A percentile compares a stretch with the other conserved stretches of the same genome.
These are phyloP conservation scores for Microstegium vimineum DNA, from an alignment of 176 grass and related monocot species.

Conservation along the genomic window DNA sequence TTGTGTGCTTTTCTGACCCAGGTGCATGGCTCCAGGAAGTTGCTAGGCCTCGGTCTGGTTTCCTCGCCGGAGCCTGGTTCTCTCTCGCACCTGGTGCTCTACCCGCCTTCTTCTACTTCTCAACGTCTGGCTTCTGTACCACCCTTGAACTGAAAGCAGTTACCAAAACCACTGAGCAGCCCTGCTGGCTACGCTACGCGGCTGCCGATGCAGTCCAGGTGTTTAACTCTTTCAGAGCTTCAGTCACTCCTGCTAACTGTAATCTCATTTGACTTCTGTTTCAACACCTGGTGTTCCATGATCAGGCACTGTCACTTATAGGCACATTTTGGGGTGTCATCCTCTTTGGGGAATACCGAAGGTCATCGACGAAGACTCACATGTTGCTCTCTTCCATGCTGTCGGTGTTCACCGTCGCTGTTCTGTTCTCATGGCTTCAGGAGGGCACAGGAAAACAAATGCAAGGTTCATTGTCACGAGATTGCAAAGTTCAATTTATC, in stretches of 20 bases:
- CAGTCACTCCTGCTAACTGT: fast-evolving
- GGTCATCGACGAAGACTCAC: too few relatives aligned
- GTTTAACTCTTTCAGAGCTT: neutral
- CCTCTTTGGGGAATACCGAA: constrained; percentile 38
- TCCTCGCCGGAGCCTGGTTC: constrained; percentile 50
- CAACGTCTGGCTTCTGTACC: constrained; percentile 62
- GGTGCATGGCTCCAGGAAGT: too few relatives aligned
- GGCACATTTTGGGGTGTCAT: constrained; percentile 47
- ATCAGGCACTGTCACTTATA: constrained; percentile 35
- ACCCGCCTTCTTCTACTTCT: constrained; percentile 76
- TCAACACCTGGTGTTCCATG: neutral
- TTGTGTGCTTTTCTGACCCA: neutral
- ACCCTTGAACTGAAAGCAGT: too few relatives aligned
- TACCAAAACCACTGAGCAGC: too few relatives aligned
- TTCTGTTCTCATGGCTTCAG: too few relatives aligned
- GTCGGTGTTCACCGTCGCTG: too few relatives aligned
- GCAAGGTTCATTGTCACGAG: neutral
- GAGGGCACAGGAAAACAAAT: constrained; percentile 40
- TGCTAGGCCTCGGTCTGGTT: constrained; percentile 46
- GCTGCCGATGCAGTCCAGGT: constrained; percentile 97
- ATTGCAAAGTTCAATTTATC: neutral
- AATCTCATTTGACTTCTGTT: too few relatives aligned
- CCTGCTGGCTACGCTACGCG: constrained; percentile 90
- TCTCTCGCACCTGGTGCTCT: too few relatives aligned
- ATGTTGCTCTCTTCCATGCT: constrained; percentile 44